Percentiles rank a stretch among this genome's conserved stretches.
These are phyloP conservation scores for Arthrobotrys conoides DNA, from an alignment of 2,329 filamentous ascomycete genomes.

Conservation along the genomic window DNA sequence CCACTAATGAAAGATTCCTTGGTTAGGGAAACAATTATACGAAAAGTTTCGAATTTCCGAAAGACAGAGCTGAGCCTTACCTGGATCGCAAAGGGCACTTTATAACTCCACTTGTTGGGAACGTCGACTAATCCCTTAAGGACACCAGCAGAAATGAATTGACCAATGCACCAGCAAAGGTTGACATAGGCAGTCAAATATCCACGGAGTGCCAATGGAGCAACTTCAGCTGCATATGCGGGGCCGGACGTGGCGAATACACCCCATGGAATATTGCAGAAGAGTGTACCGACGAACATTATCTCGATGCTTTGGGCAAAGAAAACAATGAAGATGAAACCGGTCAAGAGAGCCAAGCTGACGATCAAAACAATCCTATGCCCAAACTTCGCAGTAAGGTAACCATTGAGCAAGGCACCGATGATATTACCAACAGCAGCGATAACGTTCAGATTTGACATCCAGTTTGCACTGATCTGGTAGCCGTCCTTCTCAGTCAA, in stretches of 20 bases:
- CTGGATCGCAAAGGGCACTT: constrained; percentile 66
- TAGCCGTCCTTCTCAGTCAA: constrained; percentile 52
- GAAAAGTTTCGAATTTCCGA: too few species aligned
- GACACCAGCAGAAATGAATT: constrained; percentile 68
- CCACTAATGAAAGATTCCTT: constrained; percentile 73
- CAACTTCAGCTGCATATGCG: constrained; percentile 73
- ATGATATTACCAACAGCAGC: constrained; percentile 69
- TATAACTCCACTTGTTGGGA: constrained; percentile 66
- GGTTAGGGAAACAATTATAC: constrained; percentile 35
- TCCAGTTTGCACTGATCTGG: constrained; percentile 55
- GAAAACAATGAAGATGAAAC: constrained; percentile 71
- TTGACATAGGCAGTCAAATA: constrained; percentile 82
- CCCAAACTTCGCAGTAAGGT: constrained; percentile 70
- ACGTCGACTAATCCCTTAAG: constrained; percentile 67
- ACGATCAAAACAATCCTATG: constrained; percentile 71
- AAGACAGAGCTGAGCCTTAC: constrained; percentile 15
- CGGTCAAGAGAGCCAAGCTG: constrained; percentile 69
- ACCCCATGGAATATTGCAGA: constrained; percentile 71
- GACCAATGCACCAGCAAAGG: constrained; percentile 76
- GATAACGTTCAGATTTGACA: constrained; percentile 64
- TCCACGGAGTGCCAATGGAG: constrained; percentile 79
- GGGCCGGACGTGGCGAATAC: constrained; percentile 69
- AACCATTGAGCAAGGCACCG: constrained; percentile 71
- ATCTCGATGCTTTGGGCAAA: constrained; percentile 70
- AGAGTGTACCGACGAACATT: constrained; percentile 71